Evolutionary conservation across 2,329 filamentous ascomycete genomes (phyloP).

Genomic region (Colletotrichum tofieldiae): DNA sequence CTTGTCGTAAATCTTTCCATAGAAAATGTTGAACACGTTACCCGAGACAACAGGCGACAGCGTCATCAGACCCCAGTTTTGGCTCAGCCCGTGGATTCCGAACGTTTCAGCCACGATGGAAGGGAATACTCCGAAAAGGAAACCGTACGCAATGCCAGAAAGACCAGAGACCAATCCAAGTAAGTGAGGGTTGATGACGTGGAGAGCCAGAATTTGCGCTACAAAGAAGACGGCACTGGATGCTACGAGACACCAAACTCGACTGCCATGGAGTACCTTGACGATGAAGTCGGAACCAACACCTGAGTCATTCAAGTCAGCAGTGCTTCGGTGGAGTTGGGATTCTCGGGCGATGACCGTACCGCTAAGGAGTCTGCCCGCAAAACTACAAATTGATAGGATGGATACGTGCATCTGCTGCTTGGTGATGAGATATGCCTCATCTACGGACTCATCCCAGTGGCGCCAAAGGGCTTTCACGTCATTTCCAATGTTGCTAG

Average conservation of each 20-base stretch:
- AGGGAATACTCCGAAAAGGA: conserved; percentile 94
- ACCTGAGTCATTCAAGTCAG: conserved; percentile 61
- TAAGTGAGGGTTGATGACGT: conserved; percentile 81
- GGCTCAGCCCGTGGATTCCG: conserved; percentile 88
- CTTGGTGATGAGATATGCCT: conserved; percentile 82
- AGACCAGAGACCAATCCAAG: conserved; percentile 85
- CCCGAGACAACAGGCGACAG: conserved; percentile 89
- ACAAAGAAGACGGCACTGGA: conserved; percentile 84
- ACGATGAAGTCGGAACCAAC: conserved; percentile 94
- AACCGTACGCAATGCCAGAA: conserved; percentile 91
- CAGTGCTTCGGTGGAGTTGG: not conserved
- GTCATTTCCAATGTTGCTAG: conserved; percentile 93
- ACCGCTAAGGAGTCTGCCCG: conserved; percentile 85
- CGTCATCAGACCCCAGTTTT: conserved; percentile 98
- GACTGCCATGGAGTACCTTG: conserved; percentile 83
- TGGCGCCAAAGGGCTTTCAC: conserved; percentile 90
- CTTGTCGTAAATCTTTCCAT: conserved; percentile 86
- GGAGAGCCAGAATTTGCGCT: conserved; percentile 84
- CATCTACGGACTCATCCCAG: conserved; percentile 80
- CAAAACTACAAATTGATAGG: conserved; percentile 89
- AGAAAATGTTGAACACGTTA: conserved; percentile 94
- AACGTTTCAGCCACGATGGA: conserved; percentile 92
- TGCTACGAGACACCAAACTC: conserved; percentile 91
- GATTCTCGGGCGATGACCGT: conserved; percentile 49
- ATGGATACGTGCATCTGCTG: conserved; percentile 96